phyloP scores from a whole-genome alignment of 176 grass and related monocot genomes.

The Carex myosuroides region DNA sequence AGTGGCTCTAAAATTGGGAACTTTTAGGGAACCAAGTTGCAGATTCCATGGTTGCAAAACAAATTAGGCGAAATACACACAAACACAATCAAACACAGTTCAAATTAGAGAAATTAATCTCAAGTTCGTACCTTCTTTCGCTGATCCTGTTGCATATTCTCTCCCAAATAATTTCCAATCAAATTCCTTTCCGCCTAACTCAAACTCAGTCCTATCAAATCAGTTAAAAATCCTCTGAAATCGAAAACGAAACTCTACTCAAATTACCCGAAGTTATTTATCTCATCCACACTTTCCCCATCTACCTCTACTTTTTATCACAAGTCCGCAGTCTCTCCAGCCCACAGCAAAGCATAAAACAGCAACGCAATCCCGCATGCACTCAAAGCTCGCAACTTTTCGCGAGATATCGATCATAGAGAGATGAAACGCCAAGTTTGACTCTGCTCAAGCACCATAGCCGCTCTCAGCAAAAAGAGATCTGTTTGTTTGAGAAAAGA shows the following conservation, averaged over 20 bases:
- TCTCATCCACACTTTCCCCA: conserved; percentile 37
- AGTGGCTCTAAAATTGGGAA: neutral
- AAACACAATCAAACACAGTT: conserved; percentile 3
- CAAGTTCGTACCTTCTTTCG: conserved; percentile 31
- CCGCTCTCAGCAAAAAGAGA: neutral
- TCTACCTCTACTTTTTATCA: conserved; percentile 18
- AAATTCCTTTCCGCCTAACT: neutral
- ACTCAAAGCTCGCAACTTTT: conserved; percentile 10
- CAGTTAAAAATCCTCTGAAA: neutral
- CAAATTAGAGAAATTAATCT: neutral
- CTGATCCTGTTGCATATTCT: conserved; percentile 42
- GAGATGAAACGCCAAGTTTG: neutral
- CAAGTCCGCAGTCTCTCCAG: conserved; percentile 23
- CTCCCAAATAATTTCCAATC: conserved; percentile 6
- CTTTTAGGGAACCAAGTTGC: neutral
- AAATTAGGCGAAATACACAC: neutral
- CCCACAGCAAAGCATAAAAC: neutral
- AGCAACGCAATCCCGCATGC: conserved; percentile 18
- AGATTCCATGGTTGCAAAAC: neutral
- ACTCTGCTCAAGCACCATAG: neutral
- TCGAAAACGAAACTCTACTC: neutral
- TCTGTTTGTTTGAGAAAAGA: neutral
- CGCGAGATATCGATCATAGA: conserved; percentile 20
- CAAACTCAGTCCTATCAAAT: neutral
- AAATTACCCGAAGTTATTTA: neutral